Evolutionary conservation across 1,284 basidiomycete species (phyloP), one percentile per base, ranked within the genome.

Genomic region (Ganoderma resinaceum): DNA sequence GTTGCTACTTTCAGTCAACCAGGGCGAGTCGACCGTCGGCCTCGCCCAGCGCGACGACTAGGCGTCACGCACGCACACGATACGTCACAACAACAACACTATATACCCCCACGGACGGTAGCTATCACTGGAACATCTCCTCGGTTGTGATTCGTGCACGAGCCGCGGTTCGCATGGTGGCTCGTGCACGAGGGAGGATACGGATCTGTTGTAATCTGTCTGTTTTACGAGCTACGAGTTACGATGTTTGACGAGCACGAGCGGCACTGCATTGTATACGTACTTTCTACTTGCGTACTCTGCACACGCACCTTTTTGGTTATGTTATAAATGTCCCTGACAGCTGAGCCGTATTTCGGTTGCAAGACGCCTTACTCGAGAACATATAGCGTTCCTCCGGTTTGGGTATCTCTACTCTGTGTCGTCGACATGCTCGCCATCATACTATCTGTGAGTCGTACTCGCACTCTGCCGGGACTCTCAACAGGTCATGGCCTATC

Each of bases 21-120:
- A 79, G 60, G 74, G 74, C 59, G 75, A 78, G 72, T 70, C 70
- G 69, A 75, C 64, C 8, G 76, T 79, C 33, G 78, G 78, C 12
- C 72, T 79, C 26, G 78, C 78, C 8, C 78, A 77, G 70, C 69
- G 77, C 66, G 75, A 76, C 33, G 77, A 78, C 64, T 77, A 37
- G 42, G 40, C n/a, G 31, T 62, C 58, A 1, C 23, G 52, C 37
- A 33, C 31, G 31, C 29, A 33, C 35, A 8, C 20, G n/a, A 40
- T 5, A 11, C 9, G 35, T 35, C 6, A 35, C 35, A 6, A 1
- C 35, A 14, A 23, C 9, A 23, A 29, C 18, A 40, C 33, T 12
- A 29, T 60, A 26, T 37, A 60, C 35, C 52, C 23, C 23, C 18
- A 49, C 23, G 46, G 43, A 46, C 43, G 43, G n/a, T 46, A 23